Evolutionary conservation across 2,329 filamentous ascomycete genomes (phyloP).

Genomic region (Aphanoascus verrucosus): DNA sequence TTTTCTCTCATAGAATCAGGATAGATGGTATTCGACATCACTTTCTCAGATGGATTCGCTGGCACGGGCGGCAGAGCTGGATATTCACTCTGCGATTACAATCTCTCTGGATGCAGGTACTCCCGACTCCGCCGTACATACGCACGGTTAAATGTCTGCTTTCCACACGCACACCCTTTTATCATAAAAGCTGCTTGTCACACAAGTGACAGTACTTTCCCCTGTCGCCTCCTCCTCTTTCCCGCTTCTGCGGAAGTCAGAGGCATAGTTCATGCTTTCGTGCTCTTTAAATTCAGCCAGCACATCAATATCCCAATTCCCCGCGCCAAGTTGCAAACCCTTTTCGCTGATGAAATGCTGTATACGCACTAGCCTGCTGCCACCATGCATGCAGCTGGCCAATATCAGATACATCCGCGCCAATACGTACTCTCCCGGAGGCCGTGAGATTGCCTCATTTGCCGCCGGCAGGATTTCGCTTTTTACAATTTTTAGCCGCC

Average conservation of each 20-base stretch:
- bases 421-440: neutral
- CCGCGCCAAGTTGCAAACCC: slow-evolving; percentile 31
- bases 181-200: slow-evolving; percentile 47
- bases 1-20: neutral
- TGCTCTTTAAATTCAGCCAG: slow-evolving; percentile 70
- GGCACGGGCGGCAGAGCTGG: neutral
- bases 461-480: neutral
- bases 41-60: neutral
- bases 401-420: slow-evolving; percentile 45
- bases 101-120: neutral
- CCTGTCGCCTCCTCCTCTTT: slow-evolving; percentile 6
- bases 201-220: slow-evolving; percentile 22
- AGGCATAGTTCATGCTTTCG: slow-evolving; percentile 90
- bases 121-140: neutral
- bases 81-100: neutral
- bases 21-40: neutral
- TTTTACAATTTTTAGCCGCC: slow-evolving; percentile 57
- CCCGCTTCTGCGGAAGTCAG: slow-evolving; percentile 42
- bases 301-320: slow-evolving; percentile 52
- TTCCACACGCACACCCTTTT: slow-evolving; percentile 42
- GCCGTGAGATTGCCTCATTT: neutral
- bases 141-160: slow-evolving; percentile 17
- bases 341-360: slow-evolving; percentile 15
- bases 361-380: slow-evolving; percentile 54
- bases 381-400: slow-evolving; percentile 90